phyloP scores from a whole-genome alignment of 768 basidiomycete genomes.

The Russula compacta region DNA sequence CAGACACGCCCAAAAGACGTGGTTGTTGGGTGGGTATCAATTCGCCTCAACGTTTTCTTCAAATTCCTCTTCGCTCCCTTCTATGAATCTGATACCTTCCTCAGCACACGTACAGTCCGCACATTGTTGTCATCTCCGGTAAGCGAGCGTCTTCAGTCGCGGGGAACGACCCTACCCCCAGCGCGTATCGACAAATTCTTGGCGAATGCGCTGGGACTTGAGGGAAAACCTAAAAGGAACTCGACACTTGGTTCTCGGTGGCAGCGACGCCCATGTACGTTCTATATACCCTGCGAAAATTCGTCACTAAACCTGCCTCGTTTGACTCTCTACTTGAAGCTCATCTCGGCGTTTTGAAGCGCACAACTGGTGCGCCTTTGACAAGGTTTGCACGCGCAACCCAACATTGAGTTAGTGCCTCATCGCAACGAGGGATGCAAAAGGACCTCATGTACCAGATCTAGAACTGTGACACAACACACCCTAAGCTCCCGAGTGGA shows the following conservation, averaged over 20 bases:
- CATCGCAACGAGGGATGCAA: background rate
- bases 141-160: background rate
- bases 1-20: constrained; percentile 16
- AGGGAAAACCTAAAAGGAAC: background rate
- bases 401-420: background rate
- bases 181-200: constrained; percentile 13
- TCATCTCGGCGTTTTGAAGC: constrained; percentile 16
- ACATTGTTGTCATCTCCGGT: constrained; percentile 13
- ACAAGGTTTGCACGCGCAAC: constrained; percentile 10
- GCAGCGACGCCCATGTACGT: constrained; percentile 19
- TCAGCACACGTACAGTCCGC: constrained; percentile 16
- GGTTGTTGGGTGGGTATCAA: constrained; percentile 14
- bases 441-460: background rate
- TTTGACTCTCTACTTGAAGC: background rate
- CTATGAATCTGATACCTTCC: constrained; percentile 6
- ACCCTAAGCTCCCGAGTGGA: background rate
- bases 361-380: constrained; percentile 8
- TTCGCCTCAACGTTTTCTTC: background rate
- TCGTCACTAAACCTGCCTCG: background rate
- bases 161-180: constrained; percentile 3
- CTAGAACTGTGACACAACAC: background rate
- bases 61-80: background rate
- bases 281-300: background rate
- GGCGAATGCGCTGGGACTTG: constrained; percentile 3
- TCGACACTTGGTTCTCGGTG: constrained; percentile 4